phyloP scores from a whole-genome alignment of 495 filamentous ascomycete species.

The Penicillium waksmanii region DNA sequence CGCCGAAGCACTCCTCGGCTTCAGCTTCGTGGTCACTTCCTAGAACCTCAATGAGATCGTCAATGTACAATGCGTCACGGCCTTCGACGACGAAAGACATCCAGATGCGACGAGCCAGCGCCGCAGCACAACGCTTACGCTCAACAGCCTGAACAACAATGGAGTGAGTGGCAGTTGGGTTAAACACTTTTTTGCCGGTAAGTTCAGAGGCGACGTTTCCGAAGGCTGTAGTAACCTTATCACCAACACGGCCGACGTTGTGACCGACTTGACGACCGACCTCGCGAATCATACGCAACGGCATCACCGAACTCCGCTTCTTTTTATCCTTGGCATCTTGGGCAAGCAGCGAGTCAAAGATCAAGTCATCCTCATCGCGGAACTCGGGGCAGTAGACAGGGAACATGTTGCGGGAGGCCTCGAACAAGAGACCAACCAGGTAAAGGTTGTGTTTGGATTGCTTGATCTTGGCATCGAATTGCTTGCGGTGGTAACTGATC shows the following conservation, averaged over 20 bases:
- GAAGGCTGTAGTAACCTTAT: conserved; percentile 88
- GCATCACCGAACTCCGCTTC: conserved; percentile 65
- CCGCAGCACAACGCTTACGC: conserved; percentile 79
- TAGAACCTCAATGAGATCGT: conserved; percentile 87
- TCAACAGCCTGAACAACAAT: conserved; percentile 88
- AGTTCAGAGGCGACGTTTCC: conserved; percentile 95
- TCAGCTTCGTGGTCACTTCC: conserved; percentile 69
- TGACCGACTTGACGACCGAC: conserved; percentile 53
- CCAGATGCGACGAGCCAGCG: conserved; percentile 89
- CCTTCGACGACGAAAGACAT: conserved; percentile 97
- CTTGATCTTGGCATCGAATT: conserved; percentile 86
- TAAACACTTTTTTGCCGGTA: conserved; percentile 92
- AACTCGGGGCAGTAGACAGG: conserved; percentile 92
- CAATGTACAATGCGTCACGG: conserved; percentile 72
- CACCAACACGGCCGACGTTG: conserved; percentile 79
- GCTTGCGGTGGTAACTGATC: conserved; percentile 91
- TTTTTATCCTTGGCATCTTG: conserved; percentile 17
- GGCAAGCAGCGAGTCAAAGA: conserved; percentile 74
- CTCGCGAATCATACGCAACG: conserved; percentile 68
- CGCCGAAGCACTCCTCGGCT: conserved; percentile 79
- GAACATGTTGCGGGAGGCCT: conserved; percentile 84
- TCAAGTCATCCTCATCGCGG: conserved; percentile 84
- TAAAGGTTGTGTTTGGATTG: conserved; percentile 83
- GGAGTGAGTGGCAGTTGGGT: conserved; percentile 84
- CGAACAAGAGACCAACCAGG: conserved; percentile 82